Conservation (phyloP, 2,329 filamentous ascomycete species). For the Colletotrichum neosansevieriae region DNA sequence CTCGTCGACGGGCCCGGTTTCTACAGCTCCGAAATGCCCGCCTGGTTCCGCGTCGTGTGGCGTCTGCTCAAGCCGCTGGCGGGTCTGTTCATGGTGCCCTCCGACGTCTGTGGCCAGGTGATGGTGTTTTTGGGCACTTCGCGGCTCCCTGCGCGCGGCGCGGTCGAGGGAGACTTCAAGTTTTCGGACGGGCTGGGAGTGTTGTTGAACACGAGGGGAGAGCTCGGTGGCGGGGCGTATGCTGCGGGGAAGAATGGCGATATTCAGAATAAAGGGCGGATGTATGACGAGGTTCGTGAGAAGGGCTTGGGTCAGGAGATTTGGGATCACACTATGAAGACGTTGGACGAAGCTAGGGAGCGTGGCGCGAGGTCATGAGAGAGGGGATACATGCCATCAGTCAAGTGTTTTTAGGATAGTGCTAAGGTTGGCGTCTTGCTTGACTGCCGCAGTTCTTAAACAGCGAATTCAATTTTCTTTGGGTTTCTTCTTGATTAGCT, state of each 20-base stretch:
- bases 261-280: not conserved
- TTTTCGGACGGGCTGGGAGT: not conserved
- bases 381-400: too few relatives aligned
- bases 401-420: too few relatives aligned
- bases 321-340: slow-evolving; percentile 35
- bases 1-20: slow-evolving; percentile 33
- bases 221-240: slow-evolving; percentile 27
- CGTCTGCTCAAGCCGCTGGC: slow-evolving; percentile 17
- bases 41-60: slow-evolving; percentile 29
- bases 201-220: slow-evolving; percentile 5
- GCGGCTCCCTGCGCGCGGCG: slow-evolving; percentile 23
- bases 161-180: not conserved
- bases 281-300: slow-evolving; percentile 34
- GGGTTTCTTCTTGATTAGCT: too few relatives aligned
- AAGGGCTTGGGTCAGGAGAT: slow-evolving; percentile 16
- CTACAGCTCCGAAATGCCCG: slow-evolving; percentile 15
- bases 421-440: too few relatives aligned
- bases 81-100: slow-evolving; percentile 24
- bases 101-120: slow-evolving; percentile 18
- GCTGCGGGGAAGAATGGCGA: slow-evolving; percentile 26
- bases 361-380: not conserved
- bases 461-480: too few relatives aligned
- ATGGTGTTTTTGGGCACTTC: slow-evolving; percentile 30
- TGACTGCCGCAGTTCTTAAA: too few relatives aligned
- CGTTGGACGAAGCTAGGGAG: slow-evolving; percentile 9